Evolutionary conservation across 805 yeast genomes (phyloP).

Genomic region (Zygotorulaspora chibaensis): DNA sequence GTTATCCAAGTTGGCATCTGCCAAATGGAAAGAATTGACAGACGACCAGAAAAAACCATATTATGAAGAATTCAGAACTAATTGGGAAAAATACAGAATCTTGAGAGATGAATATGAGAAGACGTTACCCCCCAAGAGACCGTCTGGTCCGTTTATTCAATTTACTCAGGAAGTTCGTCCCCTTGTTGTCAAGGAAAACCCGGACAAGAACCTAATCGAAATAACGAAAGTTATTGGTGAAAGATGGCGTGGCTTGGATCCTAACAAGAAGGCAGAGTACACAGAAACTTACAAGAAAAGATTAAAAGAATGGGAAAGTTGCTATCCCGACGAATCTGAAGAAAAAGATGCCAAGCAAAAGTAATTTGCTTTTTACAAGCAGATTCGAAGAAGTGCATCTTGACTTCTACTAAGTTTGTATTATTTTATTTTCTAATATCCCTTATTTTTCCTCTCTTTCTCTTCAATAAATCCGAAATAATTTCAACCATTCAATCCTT

Average conservation of each 20-base stretch:
- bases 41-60: conserved; percentile 76
- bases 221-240: conserved; percentile 31
- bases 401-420: background rate
- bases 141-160: conserved; percentile 37
- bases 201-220: conserved; percentile 34
- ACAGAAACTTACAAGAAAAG: conserved; percentile 36
- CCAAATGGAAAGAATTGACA: conserved; percentile 79
- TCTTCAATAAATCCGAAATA: background rate
- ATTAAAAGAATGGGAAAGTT: conserved; percentile 39
- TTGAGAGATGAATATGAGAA: conserved; percentile 36
- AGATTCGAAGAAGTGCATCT: background rate
- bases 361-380: background rate
- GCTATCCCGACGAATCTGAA: conserved; percentile 31
- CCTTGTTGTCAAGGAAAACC: conserved; percentile 30
- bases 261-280: conserved; percentile 29
- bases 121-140: conserved; percentile 37
- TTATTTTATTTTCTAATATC: background rate
- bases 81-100: conserved; percentile 35
- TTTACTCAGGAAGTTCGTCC: conserved; percentile 36
- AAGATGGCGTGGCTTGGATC: conserved; percentile 33
- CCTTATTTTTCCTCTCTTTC: background rate
- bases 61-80: conserved; percentile 48
- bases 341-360: conserved; percentile 16
- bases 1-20: conserved; percentile 67
- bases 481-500: too few relatives aligned